phyloP scores from a whole-genome alignment of 768 basidiomycete genomes.

The Russula brevipes region DNA sequence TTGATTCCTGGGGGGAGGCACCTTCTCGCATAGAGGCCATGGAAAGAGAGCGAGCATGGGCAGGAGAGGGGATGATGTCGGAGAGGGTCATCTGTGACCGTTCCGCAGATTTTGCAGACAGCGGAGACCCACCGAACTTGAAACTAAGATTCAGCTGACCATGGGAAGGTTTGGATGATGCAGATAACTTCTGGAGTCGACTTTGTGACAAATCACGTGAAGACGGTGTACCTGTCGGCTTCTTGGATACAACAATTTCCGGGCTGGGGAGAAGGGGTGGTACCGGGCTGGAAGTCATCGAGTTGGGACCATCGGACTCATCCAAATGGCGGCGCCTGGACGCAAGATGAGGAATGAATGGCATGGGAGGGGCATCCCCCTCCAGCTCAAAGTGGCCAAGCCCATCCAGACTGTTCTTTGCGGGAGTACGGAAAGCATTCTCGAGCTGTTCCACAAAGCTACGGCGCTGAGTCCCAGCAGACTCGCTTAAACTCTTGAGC shows the following conservation, averaged over 20 bases:
- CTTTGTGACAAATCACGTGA: not conserved
- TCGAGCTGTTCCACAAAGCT: constrained; percentile 82
- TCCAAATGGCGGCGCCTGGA: constrained; percentile 23
- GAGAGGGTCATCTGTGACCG: constrained; percentile 52
- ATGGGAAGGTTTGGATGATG: constrained; percentile 45
- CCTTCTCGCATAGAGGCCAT: constrained; percentile 37
- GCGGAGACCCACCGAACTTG: constrained; percentile 60
- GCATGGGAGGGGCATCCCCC: constrained; percentile 46
- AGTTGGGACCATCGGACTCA: not conserved
- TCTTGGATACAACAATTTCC: constrained; percentile 18
- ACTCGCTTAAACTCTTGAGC: constrained; percentile 61
- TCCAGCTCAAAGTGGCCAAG: constrained; percentile 36
- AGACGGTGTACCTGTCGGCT: not conserved
- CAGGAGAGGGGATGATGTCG: constrained; percentile 68
- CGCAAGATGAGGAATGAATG: constrained; percentile 40
- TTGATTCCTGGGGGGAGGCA: constrained; percentile 31
- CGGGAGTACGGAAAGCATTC: constrained; percentile 72
- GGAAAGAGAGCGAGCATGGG: constrained; percentile 47
- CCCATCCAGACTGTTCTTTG: constrained; percentile 55
- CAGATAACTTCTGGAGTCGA: constrained; percentile 24
- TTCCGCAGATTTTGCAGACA: constrained; percentile 17
- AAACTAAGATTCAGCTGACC: constrained; percentile 68
- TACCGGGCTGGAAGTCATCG: not conserved
- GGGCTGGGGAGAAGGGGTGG: constrained; percentile 21
- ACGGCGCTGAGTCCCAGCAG: constrained; percentile 57